Evolutionary conservation across 2,329 filamentous ascomycete species (phyloP), one percentile per base, ranked within the genome.

Genomic region (Hyphodiscus sp.): DNA sequence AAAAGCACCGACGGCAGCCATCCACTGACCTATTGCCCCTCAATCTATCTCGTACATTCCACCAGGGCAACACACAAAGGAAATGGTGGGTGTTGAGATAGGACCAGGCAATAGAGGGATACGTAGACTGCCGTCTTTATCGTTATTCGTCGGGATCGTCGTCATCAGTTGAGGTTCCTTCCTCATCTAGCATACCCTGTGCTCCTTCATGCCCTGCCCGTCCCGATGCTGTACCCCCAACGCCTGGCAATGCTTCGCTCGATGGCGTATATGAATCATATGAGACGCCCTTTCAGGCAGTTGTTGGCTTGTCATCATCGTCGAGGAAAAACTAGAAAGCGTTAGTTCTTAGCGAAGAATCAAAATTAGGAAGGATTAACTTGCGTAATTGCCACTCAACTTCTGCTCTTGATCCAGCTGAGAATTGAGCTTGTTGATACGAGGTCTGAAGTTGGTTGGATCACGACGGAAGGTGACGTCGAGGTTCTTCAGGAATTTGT

Each of bases 351-450:
- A 59, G 55, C 8, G 2, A 44, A 23, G 18, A 33, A 30, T 6
- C n/a, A 43, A 10, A n/a, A 46, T 15, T 11, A 18, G 19, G 11
- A 49, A 15, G 53, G 51, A 57, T 23, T 15, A 46, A 81, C 85
- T 78, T 78, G 89, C 86, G 77, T 87, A 99, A 76, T 97, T 97
- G 65, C 95, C 95, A 61, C 74, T 75, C 67, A 91, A 65, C 80
- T 99, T 99, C 80, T 99, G 94, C 70, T 97, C 94, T 72, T 96
- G 91, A 73, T 99, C 94, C 63, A 97, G 82, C 77, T 99, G 94
- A 69, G 88, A 94, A 73, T 91, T 86, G 68, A 83, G 76, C 82
- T 99, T 99, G 83, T 99, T 99, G 79, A 99, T 99, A 75, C 95
- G 90, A 58, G 95, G 94, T 58, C 94, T 86, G 81, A 83, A 99